Conservation (phyloP, 2,329 filamentous ascomycete genomes). For the Colletotrichum chrysophilum region DNA sequence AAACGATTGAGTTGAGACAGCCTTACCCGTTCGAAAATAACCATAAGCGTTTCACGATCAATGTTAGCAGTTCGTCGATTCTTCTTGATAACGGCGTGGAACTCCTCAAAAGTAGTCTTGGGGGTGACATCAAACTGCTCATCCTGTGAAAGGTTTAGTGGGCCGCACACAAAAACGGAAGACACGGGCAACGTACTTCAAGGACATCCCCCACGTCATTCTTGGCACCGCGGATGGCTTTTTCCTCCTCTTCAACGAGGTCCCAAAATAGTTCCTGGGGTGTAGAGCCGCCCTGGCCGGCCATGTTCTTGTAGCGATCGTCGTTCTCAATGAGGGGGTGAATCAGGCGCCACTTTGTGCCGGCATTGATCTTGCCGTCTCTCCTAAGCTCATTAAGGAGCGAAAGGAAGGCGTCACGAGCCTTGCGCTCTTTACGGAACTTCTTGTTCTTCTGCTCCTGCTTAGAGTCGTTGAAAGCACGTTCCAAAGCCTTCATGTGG, state of each 20-base stretch:
- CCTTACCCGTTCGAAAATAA: conserved; percentile 82
- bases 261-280: conserved; percentile 97
- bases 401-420: conserved; percentile 79
- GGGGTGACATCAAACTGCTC: conserved; percentile 89
- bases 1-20: conserved; percentile 11
- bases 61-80: conserved; percentile 90
- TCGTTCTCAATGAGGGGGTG: conserved; percentile 78
- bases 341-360: conserved; percentile 88
- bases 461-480: conserved; percentile 86
- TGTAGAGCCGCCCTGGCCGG: conserved; percentile 83
- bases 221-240: conserved; percentile 78
- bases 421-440: conserved; percentile 82
- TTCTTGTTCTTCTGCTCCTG: conserved; percentile 87
- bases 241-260: conserved; percentile 90
- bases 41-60: conserved; percentile 76
- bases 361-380: conserved; percentile 84
- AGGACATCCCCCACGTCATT: conserved; percentile 89
- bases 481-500: conserved; percentile 92
- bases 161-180: conserved; percentile 14
- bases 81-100: conserved; percentile 79
- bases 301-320: conserved; percentile 80
- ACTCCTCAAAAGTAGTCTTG: conserved; percentile 88
- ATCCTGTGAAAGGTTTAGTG: conserved; percentile 64
- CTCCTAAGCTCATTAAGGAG: conserved; percentile 77
- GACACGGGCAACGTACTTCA: conserved; percentile 66